Evolutionary conservation across 257 asterid species (phyloP).

Genomic region (Euphrasia confusa): DNA sequence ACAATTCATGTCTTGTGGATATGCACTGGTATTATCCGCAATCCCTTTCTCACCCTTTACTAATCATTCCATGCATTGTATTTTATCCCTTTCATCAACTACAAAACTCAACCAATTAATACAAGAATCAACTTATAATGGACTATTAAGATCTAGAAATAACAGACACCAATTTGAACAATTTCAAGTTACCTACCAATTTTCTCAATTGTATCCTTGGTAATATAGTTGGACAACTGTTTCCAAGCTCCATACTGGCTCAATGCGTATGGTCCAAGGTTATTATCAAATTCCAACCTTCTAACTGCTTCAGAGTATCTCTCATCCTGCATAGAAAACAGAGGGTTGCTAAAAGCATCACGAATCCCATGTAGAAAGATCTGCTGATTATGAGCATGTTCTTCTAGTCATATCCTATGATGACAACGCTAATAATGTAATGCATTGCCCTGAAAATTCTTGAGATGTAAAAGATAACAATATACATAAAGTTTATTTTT

Average conservation of each 20-base stretch:
- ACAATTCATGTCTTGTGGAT: conserved; percentile 3
- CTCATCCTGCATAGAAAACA: conserved; percentile 49
- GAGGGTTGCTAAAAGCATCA: conserved; percentile 6
- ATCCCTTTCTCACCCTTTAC: conserved; percentile 9
- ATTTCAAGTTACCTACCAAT: conserved; percentile 44
- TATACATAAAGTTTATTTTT: neutral
- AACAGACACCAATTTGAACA: conserved; percentile 11
- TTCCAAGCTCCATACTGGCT: conserved; percentile 73
- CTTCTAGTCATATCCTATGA: neutral
- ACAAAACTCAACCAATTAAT: neutral
- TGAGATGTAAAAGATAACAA: neutral
- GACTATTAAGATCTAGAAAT: neutral
- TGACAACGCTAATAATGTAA: neutral
- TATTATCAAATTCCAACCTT: conserved; percentile 75
- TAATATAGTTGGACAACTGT: conserved; percentile 65
- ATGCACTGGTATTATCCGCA: conserved; percentile 9
- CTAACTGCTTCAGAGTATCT: conserved; percentile 69
- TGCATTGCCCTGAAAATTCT: conserved; percentile 9
- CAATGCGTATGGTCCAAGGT: conserved; percentile 81
- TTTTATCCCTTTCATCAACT: conserved; percentile 16
- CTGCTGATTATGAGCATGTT: neutral
- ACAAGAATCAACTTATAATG: neutral
- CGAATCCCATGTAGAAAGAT: conserved; percentile 1
- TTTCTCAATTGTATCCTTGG: conserved; percentile 56
- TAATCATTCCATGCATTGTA: neutral